Evolutionary conservation across 139 green algal genomes (phyloP), one percentile per base, ranked within the genome.

Genomic region (Picochlorum sp.): DNA sequence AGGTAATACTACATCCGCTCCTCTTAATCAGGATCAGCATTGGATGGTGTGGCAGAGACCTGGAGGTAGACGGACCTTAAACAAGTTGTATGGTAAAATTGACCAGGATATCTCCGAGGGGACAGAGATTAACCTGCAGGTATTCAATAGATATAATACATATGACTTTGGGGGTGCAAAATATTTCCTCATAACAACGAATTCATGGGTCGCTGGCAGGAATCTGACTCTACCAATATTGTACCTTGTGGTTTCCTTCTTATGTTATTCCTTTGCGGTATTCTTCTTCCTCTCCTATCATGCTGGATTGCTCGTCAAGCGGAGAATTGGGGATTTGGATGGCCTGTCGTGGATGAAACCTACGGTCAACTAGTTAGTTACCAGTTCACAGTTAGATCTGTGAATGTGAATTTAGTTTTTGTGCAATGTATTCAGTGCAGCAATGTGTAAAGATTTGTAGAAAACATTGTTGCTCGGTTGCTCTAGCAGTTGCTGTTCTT

Each of bases 31-130:
- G 37, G 74, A 91, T 50, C 72, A 98, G 77, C 87, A 90, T 33
- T 89, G 97, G 65, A 87, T 97, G 43, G 85, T 96, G 30, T 99
- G 93, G 93, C 93, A 96, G 89, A 73, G 88, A 25, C 79, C 85
- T 7, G 79, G 81, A 8, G 83, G 86, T 3, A 41, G 72, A 36
- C 67, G 69, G 13, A 68, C 51, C 1, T 76, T 86, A 45, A 65
- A 78, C 33, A 93, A 94, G 66, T 67, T 90, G 20, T 94, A 74
- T 50, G 85, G 72, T 18, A 22, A 35, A n/a, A 87, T 93, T 51
- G 40, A 78, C 16, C 6, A 33, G 12, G 33, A 63, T 39, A 56
- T 92, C 9, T 41, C 62, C 9, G 75, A 68, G 32, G 74, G 78
- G 33, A 64, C 37, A 10, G 44, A 28, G 2, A 24, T 90, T 12